Percentiles rank a stretch among this genome's conserved stretches.
These are phyloP conservation scores for Neoboletus brunneissimus DNA, from an alignment of 768 basidiomycete genomes.

Conservation along the genomic window DNA sequence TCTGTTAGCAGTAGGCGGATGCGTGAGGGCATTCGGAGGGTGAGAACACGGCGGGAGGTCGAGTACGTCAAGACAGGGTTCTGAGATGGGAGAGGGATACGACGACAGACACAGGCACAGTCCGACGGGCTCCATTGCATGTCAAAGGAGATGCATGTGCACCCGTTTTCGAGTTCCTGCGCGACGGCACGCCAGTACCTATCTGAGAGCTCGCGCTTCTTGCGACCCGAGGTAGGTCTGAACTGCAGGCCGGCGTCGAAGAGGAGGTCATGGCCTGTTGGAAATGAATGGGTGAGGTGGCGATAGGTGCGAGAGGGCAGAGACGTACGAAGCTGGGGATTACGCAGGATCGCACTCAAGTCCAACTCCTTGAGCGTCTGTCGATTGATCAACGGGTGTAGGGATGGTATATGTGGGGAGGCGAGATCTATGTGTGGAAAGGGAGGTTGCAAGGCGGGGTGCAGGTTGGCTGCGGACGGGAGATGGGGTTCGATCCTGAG, in stretches of 20 bases:
- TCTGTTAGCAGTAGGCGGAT: conserved; percentile 68
- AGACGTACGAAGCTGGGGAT: conserved; percentile 84
- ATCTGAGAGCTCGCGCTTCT: conserved; percentile 69
- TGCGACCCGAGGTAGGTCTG: conserved; percentile 69
- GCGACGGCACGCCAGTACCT: conserved; percentile 83
- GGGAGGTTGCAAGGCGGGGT: conserved; percentile 30
- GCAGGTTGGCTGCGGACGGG: conserved; percentile 23
- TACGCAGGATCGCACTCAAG: conserved; percentile 78
- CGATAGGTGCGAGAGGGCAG: neutral
- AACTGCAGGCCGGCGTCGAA: conserved; percentile 86
- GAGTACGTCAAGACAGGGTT: conserved; percentile 45
- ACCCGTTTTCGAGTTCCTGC: conserved; percentile 75
- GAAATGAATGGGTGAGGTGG: conserved; percentile 1
- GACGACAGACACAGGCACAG: conserved; percentile 54
- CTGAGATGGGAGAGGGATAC: conserved; percentile 40
- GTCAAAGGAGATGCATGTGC: conserved; percentile 81
- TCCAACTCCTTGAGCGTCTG: conserved; percentile 84
- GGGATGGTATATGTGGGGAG: conserved; percentile 61
- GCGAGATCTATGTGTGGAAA: conserved; percentile 39
- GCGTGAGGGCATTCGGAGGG: conserved; percentile 69
- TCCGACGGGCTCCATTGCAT: conserved; percentile 50
- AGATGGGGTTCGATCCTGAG: conserved; percentile 27
- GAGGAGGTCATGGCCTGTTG: conserved; percentile 79
- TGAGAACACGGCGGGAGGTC: conserved; percentile 46
- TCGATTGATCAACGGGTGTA: conserved; percentile 75